A percentile compares a stretch with the other conserved stretches of the same genome.
phyloP scores from a whole-genome alignment of 331 rosid genomes.

The Rosa hybrid region DNA sequence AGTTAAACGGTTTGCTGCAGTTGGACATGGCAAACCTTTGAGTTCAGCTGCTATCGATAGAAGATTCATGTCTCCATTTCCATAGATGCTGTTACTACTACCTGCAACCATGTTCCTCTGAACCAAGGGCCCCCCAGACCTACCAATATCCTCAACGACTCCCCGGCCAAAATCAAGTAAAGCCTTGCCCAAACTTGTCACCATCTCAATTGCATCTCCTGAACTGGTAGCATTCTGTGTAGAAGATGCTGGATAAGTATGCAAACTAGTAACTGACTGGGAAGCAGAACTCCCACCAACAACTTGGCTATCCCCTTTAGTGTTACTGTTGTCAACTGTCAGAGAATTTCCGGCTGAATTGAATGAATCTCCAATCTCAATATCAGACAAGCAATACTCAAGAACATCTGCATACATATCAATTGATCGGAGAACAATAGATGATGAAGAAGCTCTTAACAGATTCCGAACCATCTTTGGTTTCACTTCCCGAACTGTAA shows the following conservation, averaged over 20 bases:
- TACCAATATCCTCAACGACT: constrained; percentile 93
- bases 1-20: constrained; percentile 65
- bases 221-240: constrained; percentile 70
- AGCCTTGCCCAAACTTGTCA: constrained; percentile 94
- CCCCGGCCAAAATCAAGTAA: constrained; percentile 90
- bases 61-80: constrained; percentile 48
- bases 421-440: constrained; percentile 73
- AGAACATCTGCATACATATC: constrained; percentile 91
- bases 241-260: constrained; percentile 42
- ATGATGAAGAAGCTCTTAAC: constrained; percentile 61
- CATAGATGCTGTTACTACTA: constrained; percentile 38
- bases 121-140: constrained; percentile 66
- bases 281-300: constrained; percentile 47
- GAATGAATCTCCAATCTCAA: constrained; percentile 46
- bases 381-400: constrained; percentile 92
- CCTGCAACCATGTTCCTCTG: constrained; percentile 44
- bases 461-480: constrained; percentile 97
- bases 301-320: constrained; percentile 38
- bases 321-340: constrained; percentile 27
- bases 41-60: constrained; percentile 69
- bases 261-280: constrained; percentile 43
- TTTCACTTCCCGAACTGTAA: constrained; percentile 73
- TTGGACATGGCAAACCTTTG: constrained; percentile 91
- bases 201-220: constrained; percentile 97
- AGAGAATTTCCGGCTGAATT: constrained; percentile 41